Base-by-base conservation (phyloP, 257 asterid species). In the Sherardia arvensis region DNA sequence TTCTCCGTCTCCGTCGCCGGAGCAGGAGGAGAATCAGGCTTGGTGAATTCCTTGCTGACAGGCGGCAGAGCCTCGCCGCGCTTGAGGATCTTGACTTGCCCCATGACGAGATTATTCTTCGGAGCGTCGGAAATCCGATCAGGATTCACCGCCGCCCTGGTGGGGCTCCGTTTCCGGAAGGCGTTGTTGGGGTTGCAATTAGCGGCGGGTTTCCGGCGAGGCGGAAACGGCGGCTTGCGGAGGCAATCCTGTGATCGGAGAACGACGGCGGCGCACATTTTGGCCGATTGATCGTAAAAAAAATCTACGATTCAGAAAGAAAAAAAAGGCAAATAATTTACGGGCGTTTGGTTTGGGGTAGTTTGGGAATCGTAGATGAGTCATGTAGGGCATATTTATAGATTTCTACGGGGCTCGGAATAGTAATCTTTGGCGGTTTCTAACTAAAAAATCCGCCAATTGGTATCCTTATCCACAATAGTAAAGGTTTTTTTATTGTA, bases 11-110 rank as follows among this genome's bases (percentile, higher is more conserved):
- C 18, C 8, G 54, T 21, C 54, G 3, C 22, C 27, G 60, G 28
- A 23, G 23, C 40, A 7, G 40, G 47, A 12, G 47, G 56, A 12
- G 47, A 27, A 27, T 57, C 59, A 25, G 29, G 47, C 67, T 66
- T 34, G n/a, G 20, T 53, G 10, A 0, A 8, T 28, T 48, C 38
- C 5, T 4, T 28, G 17, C 8, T 64, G 20, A 30, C 21, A 20
- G 36, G 64, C 8, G 74, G 78, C 5, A 74, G 25, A 22, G 60
- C 64, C 26, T 74, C 78, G 2, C 78, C 74, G 61, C 78, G 78
- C 60, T 74, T 74, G 34, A 74, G 55, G 74, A 74, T 74, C 68
- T 65, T 69, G 20, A 74, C 78, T 30, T 74, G 71, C 22, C 78
- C 78, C 74, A 74, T 74, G 62, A 74, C 74, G 62, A 74, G 70